A percentile compares a stretch with the other conserved stretches of the same genome.
phyloP scores from a whole-genome alignment of 192 early-diverging fungal genomes.

The Coemansia sp. region DNA sequence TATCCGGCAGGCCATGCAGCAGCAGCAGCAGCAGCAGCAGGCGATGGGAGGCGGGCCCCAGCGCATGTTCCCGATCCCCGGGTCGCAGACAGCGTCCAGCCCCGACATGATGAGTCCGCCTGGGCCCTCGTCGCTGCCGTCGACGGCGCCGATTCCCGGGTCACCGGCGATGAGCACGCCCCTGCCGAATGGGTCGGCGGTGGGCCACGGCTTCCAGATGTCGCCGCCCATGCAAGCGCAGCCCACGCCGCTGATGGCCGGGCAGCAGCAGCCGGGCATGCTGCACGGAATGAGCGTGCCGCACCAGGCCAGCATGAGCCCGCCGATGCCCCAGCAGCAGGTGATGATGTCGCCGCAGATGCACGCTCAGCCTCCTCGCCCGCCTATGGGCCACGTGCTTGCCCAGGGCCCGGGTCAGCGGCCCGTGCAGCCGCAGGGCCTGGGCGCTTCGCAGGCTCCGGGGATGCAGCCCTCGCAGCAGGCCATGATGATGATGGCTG shows the following conservation, averaged over 20 bases:
- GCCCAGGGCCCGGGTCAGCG: slow-evolving; percentile 9
- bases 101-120: slow-evolving; percentile 18
- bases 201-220: slow-evolving; percentile 2
- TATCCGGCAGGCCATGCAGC: slow-evolving; percentile 34
- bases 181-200: not conserved
- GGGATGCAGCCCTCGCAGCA: slow-evolving; percentile 38
- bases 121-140: not conserved
- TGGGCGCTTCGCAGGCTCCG: not conserved
- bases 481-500: slow-evolving; percentile 45
- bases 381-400: not conserved
- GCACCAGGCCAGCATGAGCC: slow-evolving; percentile 17
- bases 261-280: not conserved
- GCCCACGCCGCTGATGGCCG: not conserved
- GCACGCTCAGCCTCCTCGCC: slow-evolving; percentile 3
- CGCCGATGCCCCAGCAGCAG: slow-evolving; percentile 10
- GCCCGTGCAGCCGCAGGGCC: slow-evolving; percentile 9
- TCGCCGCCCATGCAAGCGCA: slow-evolving; percentile 6
- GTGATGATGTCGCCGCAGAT: slow-evolving; percentile 19
- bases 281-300: not conserved
- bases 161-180: slow-evolving; percentile 20
- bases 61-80: slow-evolving; percentile 19
- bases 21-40: slow-evolving; percentile 28
- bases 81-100: slow-evolving; percentile 24
- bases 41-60: slow-evolving; percentile 12
- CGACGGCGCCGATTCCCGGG: not conserved